Evolutionary conservation across 768 basidiomycete genomes (phyloP).

Genomic region (Rhizopogon rudus): DNA sequence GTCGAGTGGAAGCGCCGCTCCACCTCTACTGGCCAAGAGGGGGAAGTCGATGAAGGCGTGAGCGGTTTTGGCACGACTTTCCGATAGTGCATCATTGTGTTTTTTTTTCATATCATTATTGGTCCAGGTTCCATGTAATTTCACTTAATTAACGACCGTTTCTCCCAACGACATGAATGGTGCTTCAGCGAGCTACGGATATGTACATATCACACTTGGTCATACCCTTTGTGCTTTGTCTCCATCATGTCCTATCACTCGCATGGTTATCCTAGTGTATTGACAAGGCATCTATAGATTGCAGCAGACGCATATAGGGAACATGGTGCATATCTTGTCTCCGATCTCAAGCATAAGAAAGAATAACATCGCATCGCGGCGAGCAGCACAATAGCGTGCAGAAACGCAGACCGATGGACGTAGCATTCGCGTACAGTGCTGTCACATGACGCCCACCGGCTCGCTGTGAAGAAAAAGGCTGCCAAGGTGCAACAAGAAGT

Average conservation of each 20-base stretch:
- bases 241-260: background rate
- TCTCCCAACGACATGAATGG: too few species aligned
- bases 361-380: background rate
- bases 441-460: background rate
- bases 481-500: conserved; percentile 12
- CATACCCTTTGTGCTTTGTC: background rate
- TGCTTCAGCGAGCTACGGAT: background rate
- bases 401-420: too few species aligned
- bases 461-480: conserved; percentile 1
- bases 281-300: background rate
- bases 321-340: background rate
- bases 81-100: background rate
- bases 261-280: background rate
- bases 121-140: background rate
- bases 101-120: background rate
- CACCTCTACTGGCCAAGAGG: conserved; percentile 11
- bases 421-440: background rate
- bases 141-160: background rate
- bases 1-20: conserved; percentile 15
- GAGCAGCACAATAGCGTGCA: background rate
- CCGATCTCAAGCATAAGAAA: background rate
- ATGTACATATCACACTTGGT: background rate
- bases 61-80: background rate
- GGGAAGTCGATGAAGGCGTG: conserved; percentile 1
- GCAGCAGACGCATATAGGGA: background rate